A percentile compares a stretch with the other conserved stretches of the same genome.
Conservation (phyloP, 768 basidiomycete species). For the Neoboletus brunneissimus region DNA sequence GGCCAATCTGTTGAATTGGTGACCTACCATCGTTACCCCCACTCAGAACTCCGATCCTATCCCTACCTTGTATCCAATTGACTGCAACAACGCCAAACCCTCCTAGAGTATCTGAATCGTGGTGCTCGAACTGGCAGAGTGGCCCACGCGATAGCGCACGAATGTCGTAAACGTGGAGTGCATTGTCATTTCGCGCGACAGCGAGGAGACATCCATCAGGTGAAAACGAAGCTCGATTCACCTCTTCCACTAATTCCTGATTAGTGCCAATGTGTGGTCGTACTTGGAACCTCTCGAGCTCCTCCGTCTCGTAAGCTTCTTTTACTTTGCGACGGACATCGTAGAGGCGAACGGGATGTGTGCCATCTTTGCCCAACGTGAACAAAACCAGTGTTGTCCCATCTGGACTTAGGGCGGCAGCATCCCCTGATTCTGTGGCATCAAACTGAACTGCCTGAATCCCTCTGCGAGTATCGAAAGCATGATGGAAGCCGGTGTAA, state of each 20-base stretch:
- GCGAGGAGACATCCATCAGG: conserved; percentile 62
- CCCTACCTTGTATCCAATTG: conserved; percentile 49
- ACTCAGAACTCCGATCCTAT: conserved; percentile 50
- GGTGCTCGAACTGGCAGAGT: conserved; percentile 51
- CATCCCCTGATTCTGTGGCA: conserved; percentile 53
- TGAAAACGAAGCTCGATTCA: conserved; percentile 53
- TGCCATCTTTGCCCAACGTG: conserved; percentile 23
- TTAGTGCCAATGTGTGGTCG: neutral
- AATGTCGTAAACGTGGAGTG: conserved; percentile 58
- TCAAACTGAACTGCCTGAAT: conserved; percentile 37
- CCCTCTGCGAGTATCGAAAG: conserved; percentile 41
- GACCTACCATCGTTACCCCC: conserved; percentile 63
- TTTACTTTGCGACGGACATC: conserved; percentile 42
- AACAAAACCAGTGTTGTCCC: conserved; percentile 39
- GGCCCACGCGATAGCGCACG: conserved; percentile 48
- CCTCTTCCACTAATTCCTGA: conserved; percentile 34
- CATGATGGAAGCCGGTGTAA: conserved; percentile 46
- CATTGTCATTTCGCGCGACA: conserved; percentile 57
- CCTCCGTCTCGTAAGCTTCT: conserved; percentile 28
- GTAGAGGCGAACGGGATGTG: conserved; percentile 47
- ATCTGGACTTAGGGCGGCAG: conserved; percentile 42
- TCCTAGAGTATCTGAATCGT: conserved; percentile 30
- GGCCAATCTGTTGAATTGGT: neutral
- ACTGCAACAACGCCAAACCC: conserved; percentile 50
- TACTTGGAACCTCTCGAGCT: conserved; percentile 36